Conservation (phyloP, 176 grass and related monocot species). For the Hordeum vulgare region DNA sequence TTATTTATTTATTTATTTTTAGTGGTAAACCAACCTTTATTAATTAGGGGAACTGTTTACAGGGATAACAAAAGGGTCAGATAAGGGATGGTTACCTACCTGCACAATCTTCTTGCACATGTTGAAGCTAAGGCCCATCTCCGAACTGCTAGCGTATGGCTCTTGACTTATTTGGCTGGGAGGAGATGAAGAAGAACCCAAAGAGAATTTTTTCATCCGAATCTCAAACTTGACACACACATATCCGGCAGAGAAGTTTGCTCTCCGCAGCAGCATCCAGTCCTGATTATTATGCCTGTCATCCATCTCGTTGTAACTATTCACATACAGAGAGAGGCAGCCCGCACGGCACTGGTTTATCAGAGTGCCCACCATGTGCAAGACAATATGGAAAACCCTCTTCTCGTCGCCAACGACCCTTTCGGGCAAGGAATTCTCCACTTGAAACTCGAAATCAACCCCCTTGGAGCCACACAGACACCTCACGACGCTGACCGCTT, state of each 20-base stretch:
- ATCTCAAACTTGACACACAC: constrained; percentile 80
- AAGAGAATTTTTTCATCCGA: constrained; percentile 30
- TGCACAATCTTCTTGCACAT: constrained; percentile 78
- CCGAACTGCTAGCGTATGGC: constrained; percentile 32
- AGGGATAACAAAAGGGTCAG: too few species aligned
- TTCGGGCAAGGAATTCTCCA: constrained; percentile 60
- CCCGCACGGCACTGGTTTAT: constrained; percentile 44
- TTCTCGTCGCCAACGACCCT: constrained; percentile 81
- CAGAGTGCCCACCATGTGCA: constrained; percentile 80
- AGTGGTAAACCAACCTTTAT: too few species aligned
- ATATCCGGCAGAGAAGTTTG: constrained; percentile 63
- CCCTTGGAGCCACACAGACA: constrained; percentile 69
- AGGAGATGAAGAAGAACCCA: background rate
- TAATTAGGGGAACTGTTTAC: too few species aligned
- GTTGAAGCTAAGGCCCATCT: constrained; percentile 84
- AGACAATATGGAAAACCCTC: constrained; percentile 84
- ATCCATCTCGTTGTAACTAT: constrained; percentile 46
- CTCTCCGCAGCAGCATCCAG: constrained; percentile 58
- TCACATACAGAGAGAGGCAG: constrained; percentile 51
- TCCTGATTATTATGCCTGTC: constrained; percentile 62
- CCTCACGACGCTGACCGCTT: constrained; percentile 71
- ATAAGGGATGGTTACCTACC: constrained; percentile 48
- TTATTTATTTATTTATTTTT: too few species aligned
- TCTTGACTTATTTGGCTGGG: constrained; percentile 20
- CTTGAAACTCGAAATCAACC: constrained; percentile 58